Percentiles rank a stretch among this genome's conserved stretches.
Evolutionary conservation across 495 filamentous ascomycete genomes (phyloP).

Genomic region (Lophiostoma macrostomum): DNA sequence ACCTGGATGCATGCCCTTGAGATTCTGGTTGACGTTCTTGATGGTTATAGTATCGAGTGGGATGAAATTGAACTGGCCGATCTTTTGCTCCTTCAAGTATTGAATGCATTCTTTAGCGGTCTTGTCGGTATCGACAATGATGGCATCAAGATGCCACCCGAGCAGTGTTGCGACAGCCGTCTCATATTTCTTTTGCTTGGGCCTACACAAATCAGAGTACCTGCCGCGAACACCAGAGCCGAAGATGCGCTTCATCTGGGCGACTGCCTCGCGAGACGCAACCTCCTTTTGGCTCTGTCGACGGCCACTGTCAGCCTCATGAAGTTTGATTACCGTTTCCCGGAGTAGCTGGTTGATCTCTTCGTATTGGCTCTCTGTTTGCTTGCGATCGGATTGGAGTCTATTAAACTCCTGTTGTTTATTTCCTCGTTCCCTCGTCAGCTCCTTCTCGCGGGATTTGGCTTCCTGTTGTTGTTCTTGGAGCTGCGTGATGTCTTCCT

Average conservation of each 20-base stretch:
- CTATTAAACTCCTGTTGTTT: conserved; percentile 91
- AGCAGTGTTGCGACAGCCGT: conserved; percentile 89
- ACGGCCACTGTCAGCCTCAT: conserved; percentile 76
- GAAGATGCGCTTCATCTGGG: conserved; percentile 83
- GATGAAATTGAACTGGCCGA: conserved; percentile 84
- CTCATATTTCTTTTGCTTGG: conserved; percentile 93
- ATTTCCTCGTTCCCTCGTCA: conserved; percentile 70
- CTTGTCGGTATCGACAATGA: conserved; percentile 96
- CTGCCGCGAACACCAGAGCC: conserved; percentile 81
- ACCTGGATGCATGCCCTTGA: conserved; percentile 82
- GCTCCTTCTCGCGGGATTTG: conserved; percentile 59
- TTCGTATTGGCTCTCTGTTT: conserved; percentile 71
- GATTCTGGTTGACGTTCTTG: conserved; percentile 76
- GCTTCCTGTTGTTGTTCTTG: conserved; percentile 61
- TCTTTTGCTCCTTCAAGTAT: conserved; percentile 84
- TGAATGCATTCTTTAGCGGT: conserved; percentile 91
- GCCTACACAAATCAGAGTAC: conserved; percentile 87
- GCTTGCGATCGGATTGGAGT: conserved; percentile 74
- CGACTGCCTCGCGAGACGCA: conserved; percentile 71
- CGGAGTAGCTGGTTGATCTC: conserved; percentile 90
- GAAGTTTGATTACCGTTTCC: conserved; percentile 71
- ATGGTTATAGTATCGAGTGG: conserved; percentile 97
- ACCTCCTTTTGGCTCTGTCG: conserved; percentile 80
- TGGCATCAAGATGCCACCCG: conserved; percentile 86
- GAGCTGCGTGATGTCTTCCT: conserved; percentile 67